Base-by-base conservation (phyloP, 345 rosid genomes). In the Linum lewisii region DNA sequence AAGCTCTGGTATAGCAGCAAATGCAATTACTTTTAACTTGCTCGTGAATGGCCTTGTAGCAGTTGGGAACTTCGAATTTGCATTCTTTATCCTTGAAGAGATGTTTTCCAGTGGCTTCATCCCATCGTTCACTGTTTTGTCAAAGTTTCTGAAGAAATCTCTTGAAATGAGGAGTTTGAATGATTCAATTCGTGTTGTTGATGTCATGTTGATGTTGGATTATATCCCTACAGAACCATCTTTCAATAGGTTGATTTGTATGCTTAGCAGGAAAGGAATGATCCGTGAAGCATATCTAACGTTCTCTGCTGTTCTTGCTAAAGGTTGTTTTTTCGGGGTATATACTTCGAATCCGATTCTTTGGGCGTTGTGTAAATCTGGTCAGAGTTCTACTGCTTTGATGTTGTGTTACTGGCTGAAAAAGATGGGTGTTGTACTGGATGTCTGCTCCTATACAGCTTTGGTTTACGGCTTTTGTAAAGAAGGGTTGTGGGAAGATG, bases 361-460 rank as follows among this genome's bases (percentile, higher is more conserved):
- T 19, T 78, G 82, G 79, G 74, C 66, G 5, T 21, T 74, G 50
- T 69, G 79, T 56, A 78, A 75, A 69, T 66, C 70, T 18, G 65
- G 70, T 54, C 57, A 49, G 62, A 68, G 59, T 38, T 66, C 10
- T 37, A n/a, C 19, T 52, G 82, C 75, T 53, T 34, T 66, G 69
- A 66, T 38, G 1, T 45, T 78, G 36, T 63, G 69, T 20, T 69
- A 37, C 50, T 72, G 51, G 45, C 66, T 78, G 72, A 75, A 60
- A 69, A 75, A 66, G 74, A 72, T 57, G 36, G 79, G 82, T 25
- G 6, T 69, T 63, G 51, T 60, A 26, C 55, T 51, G 16, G 66
- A 71, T 54, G 75, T 58, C 18, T 72, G 77, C 45, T 78, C 79
- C 0, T 78, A 69, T 61, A 72, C 79, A 5, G 79, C 77, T 64